phyloP scores from a whole-genome alignment of 1,139 yeast genomes.

The Kluyveromyces sp. region DNA sequence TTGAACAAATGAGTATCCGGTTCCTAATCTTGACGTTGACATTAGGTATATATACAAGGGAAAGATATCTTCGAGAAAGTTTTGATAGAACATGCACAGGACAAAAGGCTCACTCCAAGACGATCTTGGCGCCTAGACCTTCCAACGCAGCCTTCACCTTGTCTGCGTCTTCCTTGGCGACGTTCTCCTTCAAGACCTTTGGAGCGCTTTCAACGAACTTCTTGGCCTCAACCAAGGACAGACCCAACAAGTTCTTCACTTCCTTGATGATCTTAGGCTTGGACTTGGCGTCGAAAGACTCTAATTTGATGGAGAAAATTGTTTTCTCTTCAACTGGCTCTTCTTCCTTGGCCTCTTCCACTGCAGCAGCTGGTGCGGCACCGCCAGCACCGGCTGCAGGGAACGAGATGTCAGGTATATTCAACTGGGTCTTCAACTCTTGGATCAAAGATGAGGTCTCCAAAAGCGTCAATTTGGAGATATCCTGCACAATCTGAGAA shows the following conservation, averaged over 20 bases:
- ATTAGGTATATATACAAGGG: no score
- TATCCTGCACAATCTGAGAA: conserved; percentile 78
- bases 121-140: conserved; percentile 88
- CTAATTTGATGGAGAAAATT: conserved; percentile 84
- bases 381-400: conserved; percentile 54
- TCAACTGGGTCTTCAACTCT: conserved; percentile 78
- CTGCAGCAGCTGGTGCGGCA: conserved; percentile 51
- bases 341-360: conserved; percentile 68
- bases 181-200: conserved; percentile 61
- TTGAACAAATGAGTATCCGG: no score
- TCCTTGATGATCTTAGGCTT: conserved; percentile 98
- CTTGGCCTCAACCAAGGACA: conserved; percentile 93
- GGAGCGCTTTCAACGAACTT: conserved; percentile 98
- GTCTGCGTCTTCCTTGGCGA: conserved; percentile 65
- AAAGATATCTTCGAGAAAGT: no score
- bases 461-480: conserved; percentile 77
- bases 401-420: conserved; percentile 88
- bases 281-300: conserved; percentile 87
- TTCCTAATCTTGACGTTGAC: no score
- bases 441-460: conserved; percentile 82
- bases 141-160: conserved; percentile 87
- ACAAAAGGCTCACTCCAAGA: conserved; percentile 56
- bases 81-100: no score
- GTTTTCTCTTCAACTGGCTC: conserved; percentile 89
- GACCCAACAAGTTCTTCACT: conserved; percentile 83